phyloP scores from a whole-genome alignment of 805 yeast species.

The Barnettozyma siamensis region DNA sequence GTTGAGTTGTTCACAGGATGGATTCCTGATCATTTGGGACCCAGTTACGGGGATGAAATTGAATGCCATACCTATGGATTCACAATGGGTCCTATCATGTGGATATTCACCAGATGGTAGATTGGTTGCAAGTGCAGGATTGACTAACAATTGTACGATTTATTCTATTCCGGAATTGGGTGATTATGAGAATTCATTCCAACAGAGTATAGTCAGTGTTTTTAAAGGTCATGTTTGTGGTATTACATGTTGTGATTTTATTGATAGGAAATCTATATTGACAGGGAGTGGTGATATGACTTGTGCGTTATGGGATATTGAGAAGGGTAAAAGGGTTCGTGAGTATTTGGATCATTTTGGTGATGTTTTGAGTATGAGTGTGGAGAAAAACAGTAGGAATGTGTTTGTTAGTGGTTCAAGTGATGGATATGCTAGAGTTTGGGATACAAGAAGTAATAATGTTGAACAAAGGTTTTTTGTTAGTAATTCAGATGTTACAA shows the following conservation, averaged over 20 bases:
- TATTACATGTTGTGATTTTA: conserved; percentile 66
- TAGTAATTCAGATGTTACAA: conserved; percentile 59
- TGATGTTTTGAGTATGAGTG: conserved; percentile 53
- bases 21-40: conserved; percentile 81
- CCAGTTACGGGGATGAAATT: conserved; percentile 63
- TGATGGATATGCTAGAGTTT: conserved; percentile 60
- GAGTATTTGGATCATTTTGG: conserved; percentile 65
- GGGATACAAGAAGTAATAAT: conserved; percentile 52
- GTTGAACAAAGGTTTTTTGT: conserved; percentile 47
- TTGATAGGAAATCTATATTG: conserved; percentile 48
- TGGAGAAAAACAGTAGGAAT: conserved; percentile 19
- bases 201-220: conserved; percentile 42
- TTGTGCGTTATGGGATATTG: conserved; percentile 73
- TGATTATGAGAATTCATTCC: conserved; percentile 27
- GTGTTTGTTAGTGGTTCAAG: conserved; percentile 59
- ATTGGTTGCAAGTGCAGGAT: conserved; percentile 74
- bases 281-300: conserved; percentile 84
- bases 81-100: conserved; percentile 75
- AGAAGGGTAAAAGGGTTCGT: conserved; percentile 45
- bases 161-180: conserved; percentile 37
- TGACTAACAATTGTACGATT: conserved; percentile 73
- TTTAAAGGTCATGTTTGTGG: conserved; percentile 83
- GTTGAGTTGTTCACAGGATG: conserved; percentile 80
- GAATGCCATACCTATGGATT: conserved; percentile 65
- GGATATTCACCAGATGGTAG: conserved; percentile 63